Percentiles rank a stretch among this genome's conserved stretches.
These are phyloP conservation scores for Allomyces arbusculus DNA, from an alignment of 192 early-diverging fungal genomes.

Conservation along the genomic window DNA sequence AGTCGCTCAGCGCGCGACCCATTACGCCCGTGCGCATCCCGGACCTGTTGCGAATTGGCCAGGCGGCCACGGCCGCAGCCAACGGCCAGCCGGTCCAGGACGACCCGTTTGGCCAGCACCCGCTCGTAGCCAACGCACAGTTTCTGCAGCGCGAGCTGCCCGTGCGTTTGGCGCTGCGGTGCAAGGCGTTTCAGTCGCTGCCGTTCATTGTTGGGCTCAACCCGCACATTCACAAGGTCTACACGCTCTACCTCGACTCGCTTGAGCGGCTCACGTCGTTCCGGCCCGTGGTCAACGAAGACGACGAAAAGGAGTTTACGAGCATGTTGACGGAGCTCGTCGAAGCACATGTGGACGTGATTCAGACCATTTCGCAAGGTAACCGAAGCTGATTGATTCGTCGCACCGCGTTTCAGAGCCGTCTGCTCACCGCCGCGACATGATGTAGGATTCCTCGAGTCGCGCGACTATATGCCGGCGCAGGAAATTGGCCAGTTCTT, in stretches of 20 bases:
- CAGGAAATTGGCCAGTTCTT: conserved; percentile 49
- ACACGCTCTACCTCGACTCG: conserved; percentile 58
- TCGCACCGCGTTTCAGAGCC: too few species aligned
- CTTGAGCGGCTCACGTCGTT: conserved; percentile 46
- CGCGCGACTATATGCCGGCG: conserved; percentile 64
- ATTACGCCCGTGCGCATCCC: background rate
- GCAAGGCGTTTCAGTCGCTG: conserved; percentile 65
- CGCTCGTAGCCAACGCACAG: background rate
- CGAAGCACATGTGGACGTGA: conserved; percentile 40
- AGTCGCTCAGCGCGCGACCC: background rate
- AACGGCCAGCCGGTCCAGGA: background rate
- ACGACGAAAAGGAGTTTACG: conserved; percentile 44
- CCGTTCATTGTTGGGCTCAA: conserved; percentile 95
- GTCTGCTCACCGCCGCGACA: too few species aligned
- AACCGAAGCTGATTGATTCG: background rate
- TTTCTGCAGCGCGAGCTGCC: conserved; percentile 41
- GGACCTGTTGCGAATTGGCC: background rate
- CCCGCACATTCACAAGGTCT: conserved; percentile 68
- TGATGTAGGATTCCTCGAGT: conserved; percentile 56
- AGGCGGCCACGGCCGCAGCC: background rate
- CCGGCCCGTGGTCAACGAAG: conserved; percentile 31
- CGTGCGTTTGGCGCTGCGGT: conserved; percentile 68
- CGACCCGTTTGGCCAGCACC: background rate
- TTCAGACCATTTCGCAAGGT: background rate
- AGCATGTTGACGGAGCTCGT: conserved; percentile 50